Evolutionary conservation across 1,139 yeast species (phyloP).

Genomic region (Yamadazyma siamensis): DNA sequence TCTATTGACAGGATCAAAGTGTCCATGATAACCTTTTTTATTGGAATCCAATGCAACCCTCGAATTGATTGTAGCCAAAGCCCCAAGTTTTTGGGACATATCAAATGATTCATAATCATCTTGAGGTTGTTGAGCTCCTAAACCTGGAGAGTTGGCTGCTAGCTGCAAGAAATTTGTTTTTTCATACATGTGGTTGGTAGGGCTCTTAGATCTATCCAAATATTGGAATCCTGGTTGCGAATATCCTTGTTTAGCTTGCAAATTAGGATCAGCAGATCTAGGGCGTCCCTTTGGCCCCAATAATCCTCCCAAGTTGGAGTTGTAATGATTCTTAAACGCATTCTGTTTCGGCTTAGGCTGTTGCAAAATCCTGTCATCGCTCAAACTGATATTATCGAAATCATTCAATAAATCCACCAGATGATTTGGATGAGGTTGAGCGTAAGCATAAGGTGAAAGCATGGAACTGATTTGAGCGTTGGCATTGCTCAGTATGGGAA

Average conservation of each 20-base stretch:
- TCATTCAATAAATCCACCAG: slow-evolving; percentile 14
- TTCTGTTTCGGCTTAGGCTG: slow-evolving; percentile 41
- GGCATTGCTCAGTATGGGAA: too few species aligned
- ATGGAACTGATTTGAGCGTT: not conserved
- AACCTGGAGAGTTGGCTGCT: slow-evolving; percentile 33
- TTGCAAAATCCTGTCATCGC: slow-evolving; percentile 20
- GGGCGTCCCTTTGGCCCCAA: slow-evolving; percentile 35
- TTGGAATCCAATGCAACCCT: slow-evolving; percentile 58
- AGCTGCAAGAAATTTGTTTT: slow-evolving; percentile 45
- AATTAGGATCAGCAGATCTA: slow-evolving; percentile 41
- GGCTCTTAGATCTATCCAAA: slow-evolving; percentile 39
- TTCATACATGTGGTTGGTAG: slow-evolving; percentile 44
- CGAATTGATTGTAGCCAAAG: slow-evolving; percentile 60
- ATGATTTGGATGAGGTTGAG: slow-evolving; percentile 1
- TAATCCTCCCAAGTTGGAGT: slow-evolving; percentile 17
- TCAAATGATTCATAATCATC: slow-evolving; percentile 29
- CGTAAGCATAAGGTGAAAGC: slow-evolving; percentile 2
- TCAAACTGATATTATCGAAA: slow-evolving; percentile 28
- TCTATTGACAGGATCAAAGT: slow-evolving; percentile 33
- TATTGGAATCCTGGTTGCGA: slow-evolving; percentile 10
- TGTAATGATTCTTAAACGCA: slow-evolving; percentile 15
- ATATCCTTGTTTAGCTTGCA: slow-evolving; percentile 10
- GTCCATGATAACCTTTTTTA: slow-evolving; percentile 28
- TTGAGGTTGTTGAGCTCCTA: slow-evolving; percentile 10
- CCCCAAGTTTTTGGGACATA: slow-evolving; percentile 53